phyloP scores from a whole-genome alignment of 2,329 filamentous ascomycete genomes.

The Verticillium albo-atrum region DNA sequence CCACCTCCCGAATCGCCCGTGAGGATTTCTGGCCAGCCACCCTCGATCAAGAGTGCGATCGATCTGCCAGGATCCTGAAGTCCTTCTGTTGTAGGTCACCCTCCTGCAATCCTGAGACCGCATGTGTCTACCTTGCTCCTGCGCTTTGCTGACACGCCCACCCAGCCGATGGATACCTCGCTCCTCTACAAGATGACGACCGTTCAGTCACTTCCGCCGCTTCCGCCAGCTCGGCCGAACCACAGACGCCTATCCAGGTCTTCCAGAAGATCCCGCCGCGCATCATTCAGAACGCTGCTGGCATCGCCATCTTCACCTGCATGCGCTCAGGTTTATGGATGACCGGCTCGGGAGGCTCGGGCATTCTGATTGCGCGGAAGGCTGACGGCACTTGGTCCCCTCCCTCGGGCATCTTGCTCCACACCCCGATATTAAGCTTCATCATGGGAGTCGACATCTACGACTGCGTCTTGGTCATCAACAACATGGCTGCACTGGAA shows the following conservation, averaged over 20 bases:
- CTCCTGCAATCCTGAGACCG: no score
- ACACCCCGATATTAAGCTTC: constrained; percentile 85
- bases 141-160: neutral
- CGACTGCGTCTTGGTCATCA: constrained; percentile 91
- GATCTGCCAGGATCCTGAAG: constrained; percentile 82
- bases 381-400: constrained; percentile 88
- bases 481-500: constrained; percentile 77
- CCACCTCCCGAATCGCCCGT: constrained; percentile 59
- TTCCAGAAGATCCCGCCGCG: constrained; percentile 79
- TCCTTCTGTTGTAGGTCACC: constrained; percentile 74
- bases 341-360: constrained; percentile 85
- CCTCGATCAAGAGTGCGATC: constrained; percentile 85
- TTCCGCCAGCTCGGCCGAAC: constrained; percentile 20
- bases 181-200: constrained; percentile 33
- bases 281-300: constrained; percentile 85
- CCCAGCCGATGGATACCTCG: constrained; percentile 53
- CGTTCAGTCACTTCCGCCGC: constrained; percentile 15
- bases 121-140: neutral
- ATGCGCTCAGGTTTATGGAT: constrained; percentile 93
- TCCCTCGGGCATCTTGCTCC: constrained; percentile 84
- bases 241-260: constrained; percentile 50
- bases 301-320: constrained; percentile 89
- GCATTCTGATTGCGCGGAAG: constrained; percentile 77
- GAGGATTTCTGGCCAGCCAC: constrained; percentile 84
- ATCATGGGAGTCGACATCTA: constrained; percentile 91